Evolutionary conservation across 2,329 filamentous ascomycete genomes (phyloP).

Genomic region (Ceratocystiopsis brevicomis): DNA sequence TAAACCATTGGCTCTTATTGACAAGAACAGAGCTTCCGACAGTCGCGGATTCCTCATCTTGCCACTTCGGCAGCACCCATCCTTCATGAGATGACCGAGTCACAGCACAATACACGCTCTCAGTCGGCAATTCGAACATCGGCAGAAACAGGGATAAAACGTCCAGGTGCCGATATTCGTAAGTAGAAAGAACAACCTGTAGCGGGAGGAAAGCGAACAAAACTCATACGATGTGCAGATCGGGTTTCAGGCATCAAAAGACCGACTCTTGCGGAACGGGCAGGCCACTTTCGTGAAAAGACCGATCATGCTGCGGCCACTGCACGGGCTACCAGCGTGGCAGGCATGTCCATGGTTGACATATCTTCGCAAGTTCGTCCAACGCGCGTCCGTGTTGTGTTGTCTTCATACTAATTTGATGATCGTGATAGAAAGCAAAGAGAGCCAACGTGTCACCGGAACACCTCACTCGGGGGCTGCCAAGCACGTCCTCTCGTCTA

Average conservation of each 20-base stretch:
- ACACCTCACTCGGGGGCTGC: too few species aligned
- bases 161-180: slow-evolving; percentile 17
- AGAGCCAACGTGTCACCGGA: too few species aligned
- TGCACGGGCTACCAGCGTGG: slow-evolving; percentile 15
- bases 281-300: slow-evolving; percentile 28
- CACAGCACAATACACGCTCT: slow-evolving; percentile 37
- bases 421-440: too few species aligned
- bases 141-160: slow-evolving; percentile 28
- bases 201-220: too few species aligned
- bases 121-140: slow-evolving; percentile 15
- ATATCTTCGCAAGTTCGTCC: too few species aligned
- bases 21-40: slow-evolving; percentile 1
- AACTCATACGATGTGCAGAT: too few species aligned
- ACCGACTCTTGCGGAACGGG: slow-evolving; percentile 36
- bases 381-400: too few species aligned
- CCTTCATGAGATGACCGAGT: slow-evolving; percentile 37
- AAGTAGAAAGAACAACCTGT: slow-evolving; percentile 19
- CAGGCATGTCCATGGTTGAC: slow-evolving; percentile 13
- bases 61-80: slow-evolving; percentile 8
- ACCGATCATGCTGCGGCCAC: slow-evolving; percentile 19
- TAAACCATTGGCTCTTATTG: too few species aligned
- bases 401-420: too few species aligned
- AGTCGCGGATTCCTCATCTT: slow-evolving; percentile 11
- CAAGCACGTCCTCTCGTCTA: too few species aligned
- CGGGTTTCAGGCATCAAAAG: slow-evolving; percentile 23